Evolutionary conservation across 1,139 yeast species (phyloP), one percentile per base, ranked within the genome.

Genomic region (Eremothecium coryli): DNA sequence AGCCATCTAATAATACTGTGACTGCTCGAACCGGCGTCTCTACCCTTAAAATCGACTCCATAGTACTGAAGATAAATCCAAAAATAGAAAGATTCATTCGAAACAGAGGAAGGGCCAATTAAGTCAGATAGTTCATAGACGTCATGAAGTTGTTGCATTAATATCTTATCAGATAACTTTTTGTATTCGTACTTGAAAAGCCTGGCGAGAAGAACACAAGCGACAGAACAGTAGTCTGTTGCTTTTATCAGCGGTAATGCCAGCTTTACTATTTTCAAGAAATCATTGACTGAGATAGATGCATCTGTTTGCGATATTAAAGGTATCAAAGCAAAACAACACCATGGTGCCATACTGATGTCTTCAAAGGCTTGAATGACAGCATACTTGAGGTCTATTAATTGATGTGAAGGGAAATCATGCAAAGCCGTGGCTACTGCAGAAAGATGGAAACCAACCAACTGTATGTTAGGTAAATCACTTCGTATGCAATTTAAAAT

Each of bases 51-150:
- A 3, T 50, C 52, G 23, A 54, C 54, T 8, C 68, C 61, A 5
- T 70, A 45, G n/a, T 54, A 54, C 16, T 63, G 52, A 5, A 71
- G 43, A 0, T 64, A 48, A 35, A 62, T 54, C 86, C 88, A 79
- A 39, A 78, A 72, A 12, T 52, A 46, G 29, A 73, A 58, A 5
- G 80, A 61, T 36, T 67, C 71, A 30, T 67, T 58, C 34, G 65
- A 60, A 1, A 76, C 38, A 1, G 38, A 23, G 2, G 54, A 49
- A 1, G 90, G 88, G 0, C 88, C 88, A 47, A 68, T 70, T 2
- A 74, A 60, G 28, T 72, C 77, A 0, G 82, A 59, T 10, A 71
- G 52, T 28, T 75, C 80, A 26, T 71, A 56, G 2, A 73, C 37
- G 21, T 66, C 68, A 30, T 68, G 70, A 17, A 74, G 52, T 44